These are phyloP conservation scores for Colletotrichum lupini DNA, from an alignment of 2,329 filamentous ascomycete species.

Conservation along the genomic window DNA sequence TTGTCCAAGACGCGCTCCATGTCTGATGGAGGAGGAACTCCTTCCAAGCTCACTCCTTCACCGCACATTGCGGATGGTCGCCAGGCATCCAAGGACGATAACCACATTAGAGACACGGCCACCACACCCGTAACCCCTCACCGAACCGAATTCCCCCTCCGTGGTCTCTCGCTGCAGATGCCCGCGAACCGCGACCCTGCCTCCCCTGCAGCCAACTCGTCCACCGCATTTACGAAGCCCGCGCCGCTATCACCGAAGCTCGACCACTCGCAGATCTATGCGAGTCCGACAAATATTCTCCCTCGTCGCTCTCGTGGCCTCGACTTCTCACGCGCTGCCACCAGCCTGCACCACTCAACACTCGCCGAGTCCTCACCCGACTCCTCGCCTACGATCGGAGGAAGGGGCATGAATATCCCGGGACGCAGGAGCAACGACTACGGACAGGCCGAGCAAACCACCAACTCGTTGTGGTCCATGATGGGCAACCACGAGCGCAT, in stretches of 20 bases:
- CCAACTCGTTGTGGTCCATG: slow-evolving; percentile 77
- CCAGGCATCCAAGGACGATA: slow-evolving; percentile 75
- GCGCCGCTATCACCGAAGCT: slow-evolving; percentile 85
- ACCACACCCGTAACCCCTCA: slow-evolving; percentile 76
- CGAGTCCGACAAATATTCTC: slow-evolving; percentile 87
- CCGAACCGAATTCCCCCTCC: slow-evolving; percentile 70
- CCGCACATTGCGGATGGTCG: slow-evolving; percentile 66
- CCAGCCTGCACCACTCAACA: slow-evolving; percentile 94
- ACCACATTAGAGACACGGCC: slow-evolving; percentile 57
- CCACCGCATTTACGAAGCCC: slow-evolving; percentile 59
- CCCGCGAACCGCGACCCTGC: slow-evolving; percentile 62
- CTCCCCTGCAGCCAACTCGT: slow-evolving; percentile 43
- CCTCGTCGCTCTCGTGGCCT: slow-evolving; percentile 89
- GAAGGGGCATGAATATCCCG: slow-evolving; percentile 72
- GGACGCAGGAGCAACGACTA: slow-evolving; percentile 61
- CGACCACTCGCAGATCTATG: slow-evolving; percentile 86
- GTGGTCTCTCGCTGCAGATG: slow-evolving; percentile 78
- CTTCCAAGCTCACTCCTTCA: slow-evolving; percentile 67
- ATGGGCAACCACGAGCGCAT: slow-evolving; percentile 77
- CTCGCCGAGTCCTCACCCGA: slow-evolving; percentile 91
- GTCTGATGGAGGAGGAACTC: slow-evolving; percentile 71
- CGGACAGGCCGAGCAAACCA: slow-evolving; percentile 69
- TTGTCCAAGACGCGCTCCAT: slow-evolving; percentile 69
- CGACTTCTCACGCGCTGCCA: slow-evolving; percentile 93
- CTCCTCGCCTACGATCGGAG: slow-evolving; percentile 86